phyloP scores from a whole-genome alignment of 2,329 filamentous ascomycete species.

The Immersiporthe knoxdaviesiana region DNA sequence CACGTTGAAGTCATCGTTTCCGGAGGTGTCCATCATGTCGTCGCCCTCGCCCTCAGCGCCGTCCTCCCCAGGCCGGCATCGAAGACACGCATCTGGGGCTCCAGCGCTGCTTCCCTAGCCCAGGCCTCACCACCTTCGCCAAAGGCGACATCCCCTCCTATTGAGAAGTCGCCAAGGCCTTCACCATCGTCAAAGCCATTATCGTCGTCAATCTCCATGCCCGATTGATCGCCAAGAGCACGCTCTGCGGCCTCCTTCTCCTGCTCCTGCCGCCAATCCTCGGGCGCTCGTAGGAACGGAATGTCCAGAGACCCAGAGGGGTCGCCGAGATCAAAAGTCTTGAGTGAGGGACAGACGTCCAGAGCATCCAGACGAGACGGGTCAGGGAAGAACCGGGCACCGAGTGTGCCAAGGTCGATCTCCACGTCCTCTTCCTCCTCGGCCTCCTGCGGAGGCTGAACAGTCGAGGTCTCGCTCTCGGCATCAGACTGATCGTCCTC shows the following conservation, averaged over 20 bases:
- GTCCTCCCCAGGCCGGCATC: constrained; percentile 62
- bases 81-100: constrained; percentile 83
- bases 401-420: constrained; percentile 77
- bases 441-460: constrained; percentile 49
- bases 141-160: constrained; percentile 77
- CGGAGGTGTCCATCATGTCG: constrained; percentile 63
- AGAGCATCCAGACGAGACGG: constrained; percentile 77
- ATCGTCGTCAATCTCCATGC: constrained; percentile 84
- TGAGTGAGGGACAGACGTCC: constrained; percentile 92
- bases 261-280: constrained; percentile 78
- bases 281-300: constrained; percentile 85
- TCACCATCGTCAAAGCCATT: constrained; percentile 87
- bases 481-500: constrained; percentile 46
- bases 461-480: constrained; percentile 41
- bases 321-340: constrained; percentile 89
- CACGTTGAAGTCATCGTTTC: constrained; percentile 73
- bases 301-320: constrained; percentile 84
- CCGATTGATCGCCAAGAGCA: constrained; percentile 67
- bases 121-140: constrained; percentile 95
- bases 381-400: constrained; percentile 83
- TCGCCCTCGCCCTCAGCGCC: constrained; percentile 57
- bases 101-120: constrained; percentile 85
- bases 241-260: constrained; percentile 62
- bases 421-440: constrained; percentile 65
- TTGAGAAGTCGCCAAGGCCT: constrained; percentile 71